Percentiles rank a stretch among this genome's conserved stretches.
Evolutionary conservation across 176 grass and related monocot genomes (phyloP).

Genomic region (maize (Zea mays)): DNA sequence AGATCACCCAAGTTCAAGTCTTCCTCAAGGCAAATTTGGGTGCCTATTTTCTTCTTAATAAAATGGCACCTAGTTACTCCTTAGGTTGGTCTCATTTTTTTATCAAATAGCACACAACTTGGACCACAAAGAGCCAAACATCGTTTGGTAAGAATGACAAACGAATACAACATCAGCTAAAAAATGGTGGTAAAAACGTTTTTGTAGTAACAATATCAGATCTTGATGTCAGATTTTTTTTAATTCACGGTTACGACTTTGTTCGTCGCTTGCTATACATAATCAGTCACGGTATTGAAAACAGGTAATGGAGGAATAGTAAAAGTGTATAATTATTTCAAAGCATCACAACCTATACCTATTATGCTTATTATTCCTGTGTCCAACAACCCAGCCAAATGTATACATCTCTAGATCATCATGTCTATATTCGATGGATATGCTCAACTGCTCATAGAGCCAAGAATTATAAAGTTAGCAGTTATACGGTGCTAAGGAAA

Average conservation of each 20-base stretch:
- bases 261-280: constrained; percentile 5
- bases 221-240: neutral
- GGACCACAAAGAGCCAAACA: constrained; percentile 1
- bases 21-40: neutral
- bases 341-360: neutral
- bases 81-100: neutral
- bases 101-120: constrained; percentile 4
- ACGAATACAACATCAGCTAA: neutral
- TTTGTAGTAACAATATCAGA: constrained; percentile 12
- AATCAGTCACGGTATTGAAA: neutral
- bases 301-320: constrained; percentile 5
- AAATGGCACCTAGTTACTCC: neutral
- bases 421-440: neutral
- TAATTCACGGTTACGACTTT: constrained; percentile 9
- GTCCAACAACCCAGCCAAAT: neutral
- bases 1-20: neutral
- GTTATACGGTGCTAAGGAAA: neutral
- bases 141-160: neutral
- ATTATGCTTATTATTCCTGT: neutral
- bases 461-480: neutral
- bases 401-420: neutral
- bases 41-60: neutral
- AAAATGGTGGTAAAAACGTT: neutral
- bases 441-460: neutral
- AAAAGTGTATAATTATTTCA: constrained; percentile 16